Percentiles rank a stretch among this genome's conserved stretches.
phyloP scores from a whole-genome alignment of 495 filamentous ascomycete species.

The Aspergillus avenaceus region DNA sequence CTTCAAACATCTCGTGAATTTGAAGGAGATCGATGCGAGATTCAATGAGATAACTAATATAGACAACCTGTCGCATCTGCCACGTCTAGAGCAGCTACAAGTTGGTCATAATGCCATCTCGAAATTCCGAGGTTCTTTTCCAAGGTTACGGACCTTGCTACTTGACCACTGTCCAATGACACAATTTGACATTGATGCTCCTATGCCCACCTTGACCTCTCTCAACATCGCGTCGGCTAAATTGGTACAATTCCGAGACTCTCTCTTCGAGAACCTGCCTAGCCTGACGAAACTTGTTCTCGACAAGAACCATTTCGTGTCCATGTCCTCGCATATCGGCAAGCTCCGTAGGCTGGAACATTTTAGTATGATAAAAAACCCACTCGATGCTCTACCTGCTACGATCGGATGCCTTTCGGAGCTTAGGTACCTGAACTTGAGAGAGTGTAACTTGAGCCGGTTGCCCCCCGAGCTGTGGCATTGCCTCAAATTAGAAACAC shows the following conservation, averaged over 20 bases:
- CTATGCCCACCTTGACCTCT: conserved; percentile 74
- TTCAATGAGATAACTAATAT: conserved; percentile 87
- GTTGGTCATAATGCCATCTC: conserved; percentile 90
- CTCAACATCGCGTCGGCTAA: conserved; percentile 87
- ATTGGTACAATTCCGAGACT: conserved; percentile 77
- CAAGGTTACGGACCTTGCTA: conserved; percentile 74
- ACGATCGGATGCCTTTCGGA: conserved; percentile 84
- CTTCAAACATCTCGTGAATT: conserved; percentile 64
- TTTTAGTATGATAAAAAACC: conserved; percentile 90
- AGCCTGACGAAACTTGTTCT: conserved; percentile 82
- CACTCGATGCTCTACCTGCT: conserved; percentile 72
- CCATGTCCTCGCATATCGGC: conserved; percentile 77
- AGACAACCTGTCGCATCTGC: conserved; percentile 75
- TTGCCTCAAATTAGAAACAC: conserved; percentile 77
- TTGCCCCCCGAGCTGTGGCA: conserved; percentile 93
- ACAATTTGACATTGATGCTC: conserved; percentile 74
- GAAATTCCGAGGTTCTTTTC: conserved; percentile 79
- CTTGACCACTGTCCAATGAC: conserved; percentile 93
- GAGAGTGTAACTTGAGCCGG: conserved; percentile 85
- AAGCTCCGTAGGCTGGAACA: conserved; percentile 80
- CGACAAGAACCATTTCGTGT: conserved; percentile 93
- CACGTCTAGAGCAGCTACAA: conserved; percentile 78
- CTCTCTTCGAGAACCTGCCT: conserved; percentile 79
- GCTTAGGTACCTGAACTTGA: conserved; percentile 76
- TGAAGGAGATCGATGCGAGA: conserved; percentile 89